Base-by-base conservation (phyloP, 331 rosid genomes). In the Quercus tomentella region DNA sequence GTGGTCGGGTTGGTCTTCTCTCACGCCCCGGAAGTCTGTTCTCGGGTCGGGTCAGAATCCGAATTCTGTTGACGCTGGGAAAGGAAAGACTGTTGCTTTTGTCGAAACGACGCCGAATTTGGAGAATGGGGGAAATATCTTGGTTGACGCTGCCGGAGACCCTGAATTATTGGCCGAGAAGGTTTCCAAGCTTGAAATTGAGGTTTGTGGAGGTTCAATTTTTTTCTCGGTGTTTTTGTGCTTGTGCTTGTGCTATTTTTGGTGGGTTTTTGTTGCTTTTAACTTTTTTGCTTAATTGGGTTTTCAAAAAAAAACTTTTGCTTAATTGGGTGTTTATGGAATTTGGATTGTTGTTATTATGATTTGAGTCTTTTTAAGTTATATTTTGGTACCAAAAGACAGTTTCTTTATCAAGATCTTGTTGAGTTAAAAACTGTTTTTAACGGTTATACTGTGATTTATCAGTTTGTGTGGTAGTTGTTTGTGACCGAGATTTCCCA, bases 111-210 rank as follows among this genome's bases (percentile, higher is more conserved):
- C 87, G 15, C 87, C 92, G 43, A 83, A 72, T 71, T 83, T 87
- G 28, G 91, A 82, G 30, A 23, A 45, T 67, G 97, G 92, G 1
- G 87, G 75, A 7, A 86, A 75, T 22, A 33, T 83, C 78, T 28
- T 85, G 26, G 76, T 79, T 22, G 89, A 82, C 20, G 79, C 75
- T 9, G 81, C 60, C 76, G 52, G 57, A 51, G 92, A 85, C 85
- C 84, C 76, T 10, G 91, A 85, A 20, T 79, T 75, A 71, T 77
- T 93, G 82, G 85, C 83, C 61, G 85, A 86, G 82, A 90, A 81
- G 75, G 57, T 91, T 84, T 72, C 92, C 1, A 83, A 52, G 75
- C 88, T 95, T 18, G 97, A 91, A 87, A 91, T 87, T 23, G 99
- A 95, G 96, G 99, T 94, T 73, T 26, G 94, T 89, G 35, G 17